Evolutionary conservation across 2,329 filamentous ascomycete species (phyloP).

Genomic region (Thelonectria rubi): DNA sequence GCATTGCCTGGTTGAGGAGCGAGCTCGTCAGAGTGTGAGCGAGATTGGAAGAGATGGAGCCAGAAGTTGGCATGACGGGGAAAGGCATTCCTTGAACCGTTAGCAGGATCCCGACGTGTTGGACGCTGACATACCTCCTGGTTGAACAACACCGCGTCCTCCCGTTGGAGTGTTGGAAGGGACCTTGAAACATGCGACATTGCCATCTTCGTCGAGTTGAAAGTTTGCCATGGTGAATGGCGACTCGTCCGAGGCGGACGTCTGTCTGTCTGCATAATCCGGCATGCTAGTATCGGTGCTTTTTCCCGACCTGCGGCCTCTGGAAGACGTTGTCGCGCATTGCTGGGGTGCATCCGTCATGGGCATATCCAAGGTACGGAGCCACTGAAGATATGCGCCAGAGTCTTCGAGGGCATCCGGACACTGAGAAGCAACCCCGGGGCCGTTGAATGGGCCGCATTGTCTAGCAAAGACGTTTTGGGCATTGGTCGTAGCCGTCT

Average conservation of each 20-base stretch:
- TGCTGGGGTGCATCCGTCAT: conserved; percentile 18
- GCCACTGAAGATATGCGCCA: conserved; percentile 44
- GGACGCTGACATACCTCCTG: conserved; percentile 29
- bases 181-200: conserved; percentile 44
- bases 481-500: neutral
- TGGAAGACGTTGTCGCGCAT: neutral
- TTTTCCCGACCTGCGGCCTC: conserved; percentile 33
- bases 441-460: neutral
- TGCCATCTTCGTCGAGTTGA: conserved; percentile 46
- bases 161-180: conserved; percentile 55
- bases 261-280: conserved; percentile 46
- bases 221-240: conserved; percentile 35
- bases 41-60: conserved; percentile 46
- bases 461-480: neutral
- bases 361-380: conserved; percentile 33
- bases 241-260: conserved; percentile 17
- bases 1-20: conserved; percentile 58
- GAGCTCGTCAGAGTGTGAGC: conserved; percentile 57
- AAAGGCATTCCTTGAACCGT: conserved; percentile 28
- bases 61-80: conserved; percentile 31
- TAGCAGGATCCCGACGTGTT: conserved; percentile 11
- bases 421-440: neutral
- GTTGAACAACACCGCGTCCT: conserved; percentile 17
- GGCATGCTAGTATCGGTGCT: conserved; percentile 55
- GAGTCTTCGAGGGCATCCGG: conserved; percentile 37